phyloP scores from a whole-genome alignment of 306 rosid species.

The Pterocarpus macrocarpus region DNA sequence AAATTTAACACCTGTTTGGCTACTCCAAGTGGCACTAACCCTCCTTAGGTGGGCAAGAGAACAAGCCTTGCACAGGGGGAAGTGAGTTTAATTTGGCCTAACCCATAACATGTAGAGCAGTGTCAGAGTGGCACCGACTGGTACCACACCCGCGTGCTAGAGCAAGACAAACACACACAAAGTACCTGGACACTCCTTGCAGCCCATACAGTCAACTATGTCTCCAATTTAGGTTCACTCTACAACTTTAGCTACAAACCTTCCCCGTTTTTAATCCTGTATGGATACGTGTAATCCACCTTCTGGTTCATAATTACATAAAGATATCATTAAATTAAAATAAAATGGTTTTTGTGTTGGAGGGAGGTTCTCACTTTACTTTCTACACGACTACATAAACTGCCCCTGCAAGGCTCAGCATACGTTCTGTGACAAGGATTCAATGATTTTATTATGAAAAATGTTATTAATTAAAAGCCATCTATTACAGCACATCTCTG shows the following conservation, averaged over 20 bases:
- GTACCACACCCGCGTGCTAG: slow-evolving; percentile 52
- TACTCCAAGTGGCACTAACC: neutral
- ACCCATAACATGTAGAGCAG: neutral
- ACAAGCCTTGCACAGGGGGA: too few relatives aligned
- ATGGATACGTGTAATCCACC: slow-evolving; percentile 54
- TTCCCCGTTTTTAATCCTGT: neutral
- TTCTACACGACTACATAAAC: neutral
- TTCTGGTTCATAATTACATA: slow-evolving; percentile 34
- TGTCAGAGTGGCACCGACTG: slow-evolving; percentile 48
- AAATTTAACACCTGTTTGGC: neutral
- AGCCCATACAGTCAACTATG: neutral
- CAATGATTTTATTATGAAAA: slow-evolving; percentile 4
- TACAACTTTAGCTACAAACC: slow-evolving; percentile 1
- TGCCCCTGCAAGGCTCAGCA: neutral
- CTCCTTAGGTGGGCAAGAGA: too few relatives aligned
- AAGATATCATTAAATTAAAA: slow-evolving; percentile 36
- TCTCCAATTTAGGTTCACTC: slow-evolving; percentile 27
- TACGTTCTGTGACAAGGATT: slow-evolving; percentile 10
- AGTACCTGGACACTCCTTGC: slow-evolving; percentile 10
- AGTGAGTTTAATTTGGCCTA: neutral
- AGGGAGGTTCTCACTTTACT: neutral
- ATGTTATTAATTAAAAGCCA: neutral
- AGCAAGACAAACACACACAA: slow-evolving; percentile 42
- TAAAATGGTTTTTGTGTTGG: neutral
- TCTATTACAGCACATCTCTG: neutral